Base-by-base conservation (phyloP, 805 yeast genomes). In the Metschnikowia proteae region DNA sequence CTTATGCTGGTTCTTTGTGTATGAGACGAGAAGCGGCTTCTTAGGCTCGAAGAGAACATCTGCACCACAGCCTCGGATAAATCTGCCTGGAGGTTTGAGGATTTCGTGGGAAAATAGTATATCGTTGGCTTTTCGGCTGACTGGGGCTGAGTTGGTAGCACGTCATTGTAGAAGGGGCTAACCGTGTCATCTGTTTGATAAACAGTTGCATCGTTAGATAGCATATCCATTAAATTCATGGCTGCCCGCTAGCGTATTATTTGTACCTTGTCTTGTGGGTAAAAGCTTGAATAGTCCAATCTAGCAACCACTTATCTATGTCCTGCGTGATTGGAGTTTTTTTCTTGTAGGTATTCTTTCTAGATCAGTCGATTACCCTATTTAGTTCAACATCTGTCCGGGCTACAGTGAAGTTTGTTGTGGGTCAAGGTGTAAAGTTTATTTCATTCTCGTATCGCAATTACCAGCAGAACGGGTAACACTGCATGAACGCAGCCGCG, bases 141-240 rank as follows among this genome's bases (percentile, higher is more conserved):
- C 32, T 38, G 31, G n/a, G 43, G n/a, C 50, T 17, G 17, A 3
- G 23, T n/a, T 9, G 43, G 33, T 25, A 13, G 9, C 25, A 29
- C 33, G 23, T 35, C 44, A 8, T 26, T 38, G 37, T 48, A 43
- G 32, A 47, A 34, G 34, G 50, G 23, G 47, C 17, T 31, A 30
- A 43, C 41, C 13, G 50, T 49, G 10, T 42, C 47, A 33, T 45
- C 45, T 9, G 33, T 47, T 32, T 48, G 46, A 6, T 43, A 39
- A 6, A n/a, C 34, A 13, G 38, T 41, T 28, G 37, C 63, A 29
- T 68, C 73, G n/a, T 59, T 58, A 35, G 73, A 63, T 13, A 71
- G 63, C 62, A 71, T 60, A 42, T 71, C 75, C 65, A 67, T 60
- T 46, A 71, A 66, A 48, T 71, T 71, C 75, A 71, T 71, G 32